Evolutionary conservation across 2,329 filamentous ascomycete genomes (phyloP), one percentile per base, ranked within the genome.

Genomic region (Metarhizium anisopliae): DNA sequence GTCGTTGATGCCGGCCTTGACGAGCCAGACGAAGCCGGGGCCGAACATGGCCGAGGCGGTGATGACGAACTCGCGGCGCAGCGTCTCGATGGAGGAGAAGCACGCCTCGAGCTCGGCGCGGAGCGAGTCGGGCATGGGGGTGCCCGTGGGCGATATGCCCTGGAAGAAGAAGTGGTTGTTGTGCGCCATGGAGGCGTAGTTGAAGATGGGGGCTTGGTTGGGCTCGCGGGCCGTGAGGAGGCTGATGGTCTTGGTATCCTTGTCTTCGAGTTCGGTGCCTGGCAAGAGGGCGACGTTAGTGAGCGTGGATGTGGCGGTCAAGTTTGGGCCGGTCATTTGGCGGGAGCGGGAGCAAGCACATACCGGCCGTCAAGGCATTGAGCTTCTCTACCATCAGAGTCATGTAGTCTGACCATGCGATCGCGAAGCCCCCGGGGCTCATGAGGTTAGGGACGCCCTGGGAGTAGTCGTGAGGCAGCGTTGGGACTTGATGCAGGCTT

Each of bases 1-100:
- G 63, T 76, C 77, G 67, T 62, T 64, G 58, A 70, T 67, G 54
- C 66, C 71, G 63, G 65, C 68, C 72, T 83, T 83, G 66, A 96
- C 89, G 59, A 99, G 85, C 94, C 94, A 99, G 68, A 97, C 88
- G 74, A 95, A 97, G 61, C 94, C 94, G 0, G 93, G 92, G 55
- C 93, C 94, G 75, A 99, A 97, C 91, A 97, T 96, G 74, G 85
- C 82, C 62, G 83, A 79, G 57, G 93, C 93, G 45, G 87, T 95
- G 61, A 85, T 77, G 66, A 94, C 72, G 72, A 99, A 85, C 69
- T 94, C 89, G 63, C 80, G 79, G 68, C 85, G 85, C 57, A 99
- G 83, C 35, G 88, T 92, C 61, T 95, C 87, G 64, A 95, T 77
- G 64, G 86, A 90, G 67, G 87, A 87, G 76, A 96, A 97, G 65